Evolutionary conservation across 768 basidiomycete species (phyloP).

Genomic region (Macrocybe gigantea): DNA sequence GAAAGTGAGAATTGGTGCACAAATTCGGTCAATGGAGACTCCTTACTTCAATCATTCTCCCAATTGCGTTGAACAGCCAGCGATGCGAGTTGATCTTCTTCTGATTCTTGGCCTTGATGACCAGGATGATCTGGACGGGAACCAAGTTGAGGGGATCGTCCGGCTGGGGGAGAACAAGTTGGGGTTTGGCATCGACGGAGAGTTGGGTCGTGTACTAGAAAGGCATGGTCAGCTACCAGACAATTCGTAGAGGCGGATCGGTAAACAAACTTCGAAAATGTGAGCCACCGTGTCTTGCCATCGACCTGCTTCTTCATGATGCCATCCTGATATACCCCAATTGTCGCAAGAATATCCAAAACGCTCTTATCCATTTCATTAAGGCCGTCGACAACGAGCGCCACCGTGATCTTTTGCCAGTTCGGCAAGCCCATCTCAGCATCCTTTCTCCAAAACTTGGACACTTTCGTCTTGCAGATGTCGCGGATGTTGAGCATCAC

Average conservation of each 20-base stretch:
- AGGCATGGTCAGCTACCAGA: not conserved
- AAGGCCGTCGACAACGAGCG: slow-evolving; percentile 87
- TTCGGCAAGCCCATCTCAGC: slow-evolving; percentile 80
- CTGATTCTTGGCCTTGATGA: slow-evolving; percentile 92
- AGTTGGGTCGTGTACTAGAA: slow-evolving; percentile 91
- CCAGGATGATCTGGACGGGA: slow-evolving; percentile 86
- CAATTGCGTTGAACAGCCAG: slow-evolving; percentile 94
- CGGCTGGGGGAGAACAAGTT: slow-evolving; percentile 83
- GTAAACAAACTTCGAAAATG: slow-evolving; percentile 80
- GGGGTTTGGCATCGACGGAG: slow-evolving; percentile 86
- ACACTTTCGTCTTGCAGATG: slow-evolving; percentile 93
- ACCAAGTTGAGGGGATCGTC: slow-evolving; percentile 91
- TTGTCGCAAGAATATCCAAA: slow-evolving; percentile 80
- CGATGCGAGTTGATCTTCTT: slow-evolving; percentile 96
- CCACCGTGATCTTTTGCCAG: slow-evolving; percentile 91
- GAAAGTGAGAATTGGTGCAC: not conserved
- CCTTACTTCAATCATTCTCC: slow-evolving; percentile 60
- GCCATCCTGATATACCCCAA: slow-evolving; percentile 92
- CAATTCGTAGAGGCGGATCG: slow-evolving; percentile 4
- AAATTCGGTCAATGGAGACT: slow-evolving; percentile 2
- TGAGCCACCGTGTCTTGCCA: slow-evolving; percentile 88
- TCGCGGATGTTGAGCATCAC: slow-evolving; percentile 98
- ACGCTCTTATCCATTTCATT: slow-evolving; percentile 95
- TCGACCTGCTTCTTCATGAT: slow-evolving; percentile 92
- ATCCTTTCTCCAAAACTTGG: slow-evolving; percentile 81